Base-by-base conservation (phyloP, 305 asterid genomes). In the Fraxinus angustifolia region DNA sequence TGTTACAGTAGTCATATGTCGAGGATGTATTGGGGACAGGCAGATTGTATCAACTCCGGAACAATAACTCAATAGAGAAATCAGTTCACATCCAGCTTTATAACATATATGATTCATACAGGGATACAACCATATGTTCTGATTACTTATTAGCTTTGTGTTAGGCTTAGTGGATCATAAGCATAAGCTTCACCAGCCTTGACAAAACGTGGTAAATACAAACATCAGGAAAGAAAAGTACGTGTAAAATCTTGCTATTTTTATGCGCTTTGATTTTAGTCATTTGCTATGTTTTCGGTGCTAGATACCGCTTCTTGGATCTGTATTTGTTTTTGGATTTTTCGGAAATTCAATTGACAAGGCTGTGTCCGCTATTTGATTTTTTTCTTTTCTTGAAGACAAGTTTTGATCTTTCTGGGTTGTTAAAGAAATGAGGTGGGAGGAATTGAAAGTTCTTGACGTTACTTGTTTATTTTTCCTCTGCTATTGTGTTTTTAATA, bases 241-340 rank as follows among this genome's bases (percentile, higher is more conserved):
- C 10, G 1, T 38, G 48, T 38, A 8, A 38, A 38, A 38, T 8
- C 26, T 23, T 40, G n/a, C 50, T 5, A 14, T 14, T 26, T 8
- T 40, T 40, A 0, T 40, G 3, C 1, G 67, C 6, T 75, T 30
- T 74, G 58, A 42, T 42, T 26, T 4, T 5, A 4, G n/a, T 38
- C 26, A 75, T 16, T 42, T 11, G 26, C 26, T 26, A 33, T 77
- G 16, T 62, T 62, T 62, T 12, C 0, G 34, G 50, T 76, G 40
- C 8, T 53, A 71, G 78, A 58, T 80, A 76, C 71, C 36, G 6
- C 6, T 79, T 17, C n/a, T 82, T 28, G 28, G 10, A 58, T 77
- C 72, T 10, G 72, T 23, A 23, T 23, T 65, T 31, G 8, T 23
- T 26, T 65, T 6, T 10, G 73, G 35, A 23, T 2, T 23, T 65